phyloP scores from a whole-genome alignment of 2,329 filamentous ascomycete genomes.

The Xylariaceae sp. region DNA sequence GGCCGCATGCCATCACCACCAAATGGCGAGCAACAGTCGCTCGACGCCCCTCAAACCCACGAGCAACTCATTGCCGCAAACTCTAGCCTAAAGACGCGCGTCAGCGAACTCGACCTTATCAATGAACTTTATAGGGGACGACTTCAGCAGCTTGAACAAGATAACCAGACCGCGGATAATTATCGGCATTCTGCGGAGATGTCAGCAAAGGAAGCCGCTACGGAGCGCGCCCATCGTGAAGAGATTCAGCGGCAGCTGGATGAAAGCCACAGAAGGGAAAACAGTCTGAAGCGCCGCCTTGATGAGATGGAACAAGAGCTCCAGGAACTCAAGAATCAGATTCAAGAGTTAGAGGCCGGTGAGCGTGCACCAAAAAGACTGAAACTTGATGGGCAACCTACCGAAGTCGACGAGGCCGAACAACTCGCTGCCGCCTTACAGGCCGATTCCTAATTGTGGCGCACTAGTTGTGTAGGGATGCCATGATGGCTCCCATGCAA shows the following conservation, averaged over 20 bases:
- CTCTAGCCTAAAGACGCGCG: constrained; percentile 85
- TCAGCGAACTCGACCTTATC: constrained; percentile 93
- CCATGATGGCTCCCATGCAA: constrained; percentile 14
- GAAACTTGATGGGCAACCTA: constrained; percentile 23
- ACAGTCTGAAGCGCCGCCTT: constrained; percentile 74
- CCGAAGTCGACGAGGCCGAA: constrained; percentile 18
- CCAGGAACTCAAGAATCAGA: constrained; percentile 29
- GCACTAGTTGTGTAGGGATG: neutral
- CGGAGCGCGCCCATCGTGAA: constrained; percentile 53
- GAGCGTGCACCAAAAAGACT: constrained; percentile 27
- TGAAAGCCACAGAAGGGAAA: constrained; percentile 71
- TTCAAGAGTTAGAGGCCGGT: constrained; percentile 25
- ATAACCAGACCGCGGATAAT: constrained; percentile 61
- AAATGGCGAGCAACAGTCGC: constrained; percentile 55
- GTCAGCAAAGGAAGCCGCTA: constrained; percentile 49
- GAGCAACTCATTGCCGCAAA: constrained; percentile 77
- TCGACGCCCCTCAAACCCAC: constrained; percentile 69
- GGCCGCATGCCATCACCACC: constrained; percentile 46
- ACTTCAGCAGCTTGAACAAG: constrained; percentile 73
- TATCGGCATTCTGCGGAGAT: constrained; percentile 47
- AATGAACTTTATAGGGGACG: constrained; percentile 74
- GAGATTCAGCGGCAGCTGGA: constrained; percentile 56
- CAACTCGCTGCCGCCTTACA: constrained; percentile 23
- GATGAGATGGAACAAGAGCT: constrained; percentile 66
- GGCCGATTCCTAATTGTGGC: constrained; percentile 19